phyloP scores from a whole-genome alignment of 176 grass and related monocot species.

The Musa itinerans region DNA sequence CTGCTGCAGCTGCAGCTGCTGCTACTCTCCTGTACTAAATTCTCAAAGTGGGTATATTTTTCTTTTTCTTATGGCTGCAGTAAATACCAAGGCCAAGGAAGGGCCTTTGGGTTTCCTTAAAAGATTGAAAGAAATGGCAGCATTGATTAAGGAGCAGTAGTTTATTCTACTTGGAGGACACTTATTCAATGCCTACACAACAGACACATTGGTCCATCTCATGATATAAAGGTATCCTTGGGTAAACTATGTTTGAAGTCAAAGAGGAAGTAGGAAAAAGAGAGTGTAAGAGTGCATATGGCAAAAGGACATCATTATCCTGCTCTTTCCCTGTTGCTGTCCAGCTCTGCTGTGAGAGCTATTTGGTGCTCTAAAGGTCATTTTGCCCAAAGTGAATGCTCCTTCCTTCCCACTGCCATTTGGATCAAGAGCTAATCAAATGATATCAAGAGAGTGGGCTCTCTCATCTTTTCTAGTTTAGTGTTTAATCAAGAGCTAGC shows the following conservation, averaged over 20 bases:
- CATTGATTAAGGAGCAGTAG: conserved; percentile 13
- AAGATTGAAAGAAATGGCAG: neutral
- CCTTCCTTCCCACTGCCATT: neutral
- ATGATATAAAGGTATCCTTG: conserved; percentile 29
- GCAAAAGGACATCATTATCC: neutral
- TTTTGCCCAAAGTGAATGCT: neutral
- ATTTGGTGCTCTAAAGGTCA: too few relatives aligned
- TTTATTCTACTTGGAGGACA: conserved; percentile 19
- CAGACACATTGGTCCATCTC: conserved; percentile 9
- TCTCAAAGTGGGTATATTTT: conserved; percentile 28
- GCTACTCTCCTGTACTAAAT: conserved; percentile 33
- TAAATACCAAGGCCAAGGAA: conserved; percentile 24
- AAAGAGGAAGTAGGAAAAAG: neutral
- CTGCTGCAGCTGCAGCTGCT: conserved; percentile 17
- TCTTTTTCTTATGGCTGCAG: conserved; percentile 28
- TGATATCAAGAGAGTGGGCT: too few relatives aligned
- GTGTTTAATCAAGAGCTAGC: neutral
- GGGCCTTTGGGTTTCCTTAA: conserved; percentile 15
- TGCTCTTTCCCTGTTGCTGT: neutral
- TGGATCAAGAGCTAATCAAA: too few relatives aligned
- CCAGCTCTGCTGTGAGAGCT: too few relatives aligned
- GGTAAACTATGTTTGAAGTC: conserved; percentile 15
- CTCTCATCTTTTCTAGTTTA: too few relatives aligned
- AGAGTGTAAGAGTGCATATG: neutral
- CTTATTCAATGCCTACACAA: neutral